Evolutionary conservation across 2,329 filamentous ascomycete species (phyloP).

Genomic region (Penicillium sp.): DNA sequence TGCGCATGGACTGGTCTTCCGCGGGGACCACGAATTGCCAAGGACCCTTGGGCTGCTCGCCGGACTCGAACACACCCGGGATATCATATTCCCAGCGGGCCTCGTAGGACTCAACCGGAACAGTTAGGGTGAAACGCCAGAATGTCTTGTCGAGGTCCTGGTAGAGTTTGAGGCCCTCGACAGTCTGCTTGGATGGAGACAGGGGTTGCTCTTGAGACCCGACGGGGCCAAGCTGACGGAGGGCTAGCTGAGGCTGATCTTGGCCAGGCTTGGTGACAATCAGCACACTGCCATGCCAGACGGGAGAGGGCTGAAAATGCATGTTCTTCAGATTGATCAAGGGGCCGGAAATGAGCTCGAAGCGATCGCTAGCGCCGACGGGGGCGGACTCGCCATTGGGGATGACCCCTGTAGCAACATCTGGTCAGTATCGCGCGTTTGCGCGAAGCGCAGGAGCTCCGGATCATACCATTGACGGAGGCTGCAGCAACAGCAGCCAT

Average conservation of each 20-base stretch:
- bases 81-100: conserved; percentile 77
- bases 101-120: conserved; percentile 69
- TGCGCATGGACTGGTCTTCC: conserved; percentile 62
- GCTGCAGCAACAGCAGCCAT: conserved; percentile 18
- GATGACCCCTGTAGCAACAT: conserved; percentile 14
- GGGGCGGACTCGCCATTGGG: conserved; percentile 23
- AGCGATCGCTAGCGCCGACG: conserved; percentile 18
- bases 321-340: conserved; percentile 50
- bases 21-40: conserved; percentile 58
- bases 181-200: conserved; percentile 16
- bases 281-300: conserved; percentile 83
- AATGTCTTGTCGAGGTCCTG: conserved; percentile 59
- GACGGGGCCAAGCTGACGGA: conserved; percentile 36
- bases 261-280: conserved; percentile 74
- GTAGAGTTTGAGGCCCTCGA: conserved; percentile 56
- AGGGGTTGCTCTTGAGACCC: conserved; percentile 21
- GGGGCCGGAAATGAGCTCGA: conserved; percentile 49
- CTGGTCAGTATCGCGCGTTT: neutral
- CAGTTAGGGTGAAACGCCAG: conserved; percentile 57
- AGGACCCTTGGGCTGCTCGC: conserved; percentile 53
- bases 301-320: conserved; percentile 34
- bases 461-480: conserved; percentile 19
- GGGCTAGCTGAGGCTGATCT: conserved; percentile 58
- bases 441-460: neutral
- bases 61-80: conserved; percentile 61